Base-by-base conservation (phyloP, 495 filamentous ascomycete species). In the Penicillium waksmanii region DNA sequence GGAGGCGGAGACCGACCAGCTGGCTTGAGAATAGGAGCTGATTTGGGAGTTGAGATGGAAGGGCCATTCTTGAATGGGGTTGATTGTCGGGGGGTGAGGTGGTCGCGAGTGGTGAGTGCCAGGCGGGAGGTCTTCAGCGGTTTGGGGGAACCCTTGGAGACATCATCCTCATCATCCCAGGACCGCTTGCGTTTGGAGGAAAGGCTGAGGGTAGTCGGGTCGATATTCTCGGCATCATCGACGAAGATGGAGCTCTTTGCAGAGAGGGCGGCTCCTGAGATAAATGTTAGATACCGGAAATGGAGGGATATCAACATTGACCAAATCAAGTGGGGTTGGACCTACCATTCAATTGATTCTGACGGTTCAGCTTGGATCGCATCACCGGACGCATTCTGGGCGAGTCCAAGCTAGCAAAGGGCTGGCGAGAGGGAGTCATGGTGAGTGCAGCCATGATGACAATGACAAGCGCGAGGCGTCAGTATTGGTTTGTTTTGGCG, bases 171-270 rank as follows among this genome's bases (percentile, higher is more conserved):
- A 48, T 84, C 86, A 43, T 77, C 77, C 35, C 77, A 61, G 53
- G 70, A 67, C 61, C 82, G 81, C 51, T 71, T 78, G 51, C 83
- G 84, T 76, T 96, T 96, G 18, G 84, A 89, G 23, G 91, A 81
- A 12, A 80, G 78, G 40, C 74, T 82, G 66, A 86, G 85, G 56
- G 83, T 67, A 23, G 75, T 58, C 0, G 93, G 93, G 65, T 93
- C 91, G 60, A 96, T 80, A 66, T 96, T 97, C 78, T 97, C 92
- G 8, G 81, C 73, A 68, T 96, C 76, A 17, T 83, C 78, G 33
- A 84, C 77, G 57, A 83, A 78, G 53, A 79, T 74, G 25, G 66
- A 74, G 63, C 59, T 68, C 55, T 75, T 75, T 57, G 60, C 56
- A 19, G 66, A 63, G 13, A 75, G 25, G 23, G 67, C 53, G 51